phyloP scores from a whole-genome alignment of 257 asterid species.

The Thymus mandschuricus region DNA sequence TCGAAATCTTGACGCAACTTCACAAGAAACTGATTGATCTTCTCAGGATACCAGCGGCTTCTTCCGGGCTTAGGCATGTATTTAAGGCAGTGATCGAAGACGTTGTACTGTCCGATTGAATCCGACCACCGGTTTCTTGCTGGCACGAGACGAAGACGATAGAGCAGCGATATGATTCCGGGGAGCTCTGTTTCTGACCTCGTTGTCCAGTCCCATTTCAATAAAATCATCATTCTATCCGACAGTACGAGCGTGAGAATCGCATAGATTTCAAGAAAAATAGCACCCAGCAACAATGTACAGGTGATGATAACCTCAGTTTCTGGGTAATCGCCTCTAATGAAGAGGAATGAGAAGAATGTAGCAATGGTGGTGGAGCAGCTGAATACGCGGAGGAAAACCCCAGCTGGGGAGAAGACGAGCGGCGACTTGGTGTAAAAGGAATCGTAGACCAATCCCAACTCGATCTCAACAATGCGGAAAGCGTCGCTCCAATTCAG shows the following conservation, averaged over 20 bases:
- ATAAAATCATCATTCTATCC: constrained; percentile 25
- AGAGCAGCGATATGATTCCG: background rate
- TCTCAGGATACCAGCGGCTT: background rate
- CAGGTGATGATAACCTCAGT: constrained; percentile 33
- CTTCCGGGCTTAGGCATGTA: constrained; percentile 14
- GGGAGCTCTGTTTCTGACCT: background rate
- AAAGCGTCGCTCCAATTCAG: constrained; percentile 31
- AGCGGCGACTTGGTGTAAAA: constrained; percentile 37
- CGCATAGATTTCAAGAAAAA: constrained; percentile 34
- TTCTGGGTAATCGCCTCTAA: background rate
- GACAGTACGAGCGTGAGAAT: constrained; percentile 12
- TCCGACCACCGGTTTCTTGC: constrained; percentile 39
- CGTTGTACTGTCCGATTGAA: constrained; percentile 40
- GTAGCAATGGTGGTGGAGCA: constrained; percentile 5
- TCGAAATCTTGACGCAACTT: constrained; percentile 23
- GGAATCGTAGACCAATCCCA: constrained; percentile 35
- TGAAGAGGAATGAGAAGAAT: constrained; percentile 8
- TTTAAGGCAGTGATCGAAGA: constrained; percentile 25
- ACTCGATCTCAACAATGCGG: constrained; percentile 40
- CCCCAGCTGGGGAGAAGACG: constrained; percentile 11
- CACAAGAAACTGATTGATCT: no score
- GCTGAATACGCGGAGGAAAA: background rate
- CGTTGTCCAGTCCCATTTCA: background rate
- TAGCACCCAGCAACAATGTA: constrained; percentile 31
- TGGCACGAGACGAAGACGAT: constrained; percentile 12